These are phyloP conservation scores for Piper betle DNA, from an alignment of 164 flowering plant genomes.

Conservation along the genomic window DNA sequence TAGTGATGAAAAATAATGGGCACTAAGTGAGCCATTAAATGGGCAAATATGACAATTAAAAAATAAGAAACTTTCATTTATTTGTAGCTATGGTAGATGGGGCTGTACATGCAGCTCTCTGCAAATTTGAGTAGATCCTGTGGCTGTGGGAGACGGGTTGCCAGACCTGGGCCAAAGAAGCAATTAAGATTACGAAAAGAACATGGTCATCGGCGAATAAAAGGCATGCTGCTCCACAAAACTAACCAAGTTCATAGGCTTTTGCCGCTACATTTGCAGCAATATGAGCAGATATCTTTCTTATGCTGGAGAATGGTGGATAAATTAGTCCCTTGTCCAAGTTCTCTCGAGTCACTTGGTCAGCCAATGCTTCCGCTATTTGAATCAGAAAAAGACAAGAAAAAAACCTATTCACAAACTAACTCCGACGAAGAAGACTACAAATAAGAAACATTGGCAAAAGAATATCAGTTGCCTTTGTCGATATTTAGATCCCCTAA, in stretches of 20 bases:
- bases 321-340: conserved; percentile 61
- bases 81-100: conserved; percentile 55
- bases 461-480: neutral
- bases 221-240: neutral
- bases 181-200: neutral
- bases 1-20: neutral
- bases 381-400: neutral
- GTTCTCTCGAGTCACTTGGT: conserved; percentile 60
- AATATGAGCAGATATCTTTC: conserved; percentile 86
- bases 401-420: no score
- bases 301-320: conserved; percentile 69
- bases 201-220: neutral
- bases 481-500: neutral
- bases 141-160: conserved; percentile 76
- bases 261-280: conserved; percentile 92
- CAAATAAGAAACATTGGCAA: neutral
- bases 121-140: conserved; percentile 63
- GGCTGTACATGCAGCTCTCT: conserved; percentile 93
- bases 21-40: neutral
- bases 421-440: neutral
- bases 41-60: neutral
- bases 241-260: conserved; percentile 88
- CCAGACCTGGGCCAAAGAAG: conserved; percentile 38
- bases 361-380: conserved; percentile 84
- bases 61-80: neutral